Conservation (phyloP, 2,329 filamentous ascomycete genomes). For the Exophiala oligosperma region DNA sequence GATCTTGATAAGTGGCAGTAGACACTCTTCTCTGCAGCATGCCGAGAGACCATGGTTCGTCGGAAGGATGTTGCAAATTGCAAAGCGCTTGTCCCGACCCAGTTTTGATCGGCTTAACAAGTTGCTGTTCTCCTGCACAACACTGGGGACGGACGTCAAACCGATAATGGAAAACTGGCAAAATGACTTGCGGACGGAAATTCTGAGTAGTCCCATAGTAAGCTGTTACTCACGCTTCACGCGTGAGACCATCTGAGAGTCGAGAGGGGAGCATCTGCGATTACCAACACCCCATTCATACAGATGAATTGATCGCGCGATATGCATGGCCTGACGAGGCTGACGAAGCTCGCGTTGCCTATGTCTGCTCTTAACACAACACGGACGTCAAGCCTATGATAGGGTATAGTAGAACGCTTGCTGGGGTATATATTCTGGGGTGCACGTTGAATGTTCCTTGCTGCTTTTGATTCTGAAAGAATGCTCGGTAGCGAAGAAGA, state of each 20-base stretch:
- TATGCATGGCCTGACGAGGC: no score
- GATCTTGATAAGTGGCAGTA: constrained; percentile 39
- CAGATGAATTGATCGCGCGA: background rate
- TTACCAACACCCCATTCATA: background rate
- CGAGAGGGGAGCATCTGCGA: background rate
- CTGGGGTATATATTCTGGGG: no score
- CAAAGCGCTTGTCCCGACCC: constrained; percentile 36
- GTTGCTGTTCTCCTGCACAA: constrained; percentile 39
- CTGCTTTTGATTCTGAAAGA: no score
- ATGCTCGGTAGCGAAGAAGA: no score
- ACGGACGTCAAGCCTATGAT: no score
- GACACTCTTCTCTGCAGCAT: constrained; percentile 28
- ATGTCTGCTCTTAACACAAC: no score
- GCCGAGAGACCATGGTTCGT: constrained; percentile 40
- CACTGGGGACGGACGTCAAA: constrained; percentile 30
- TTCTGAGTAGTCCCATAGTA: constrained; percentile 38
- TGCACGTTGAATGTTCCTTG: no score
- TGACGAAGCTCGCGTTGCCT: no score
- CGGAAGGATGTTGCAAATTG: constrained; percentile 42
- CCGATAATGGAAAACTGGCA: constrained; percentile 34
- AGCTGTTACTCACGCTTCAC: constrained; percentile 36
- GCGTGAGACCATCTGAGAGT: constrained; percentile 5
- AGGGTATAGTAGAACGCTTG: no score
- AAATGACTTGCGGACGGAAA: constrained; percentile 36
- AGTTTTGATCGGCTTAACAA: constrained; percentile 39